Evolutionary conservation across 192 early-diverging fungal species (phyloP).

Genomic region (Oehlia diaphana): DNA sequence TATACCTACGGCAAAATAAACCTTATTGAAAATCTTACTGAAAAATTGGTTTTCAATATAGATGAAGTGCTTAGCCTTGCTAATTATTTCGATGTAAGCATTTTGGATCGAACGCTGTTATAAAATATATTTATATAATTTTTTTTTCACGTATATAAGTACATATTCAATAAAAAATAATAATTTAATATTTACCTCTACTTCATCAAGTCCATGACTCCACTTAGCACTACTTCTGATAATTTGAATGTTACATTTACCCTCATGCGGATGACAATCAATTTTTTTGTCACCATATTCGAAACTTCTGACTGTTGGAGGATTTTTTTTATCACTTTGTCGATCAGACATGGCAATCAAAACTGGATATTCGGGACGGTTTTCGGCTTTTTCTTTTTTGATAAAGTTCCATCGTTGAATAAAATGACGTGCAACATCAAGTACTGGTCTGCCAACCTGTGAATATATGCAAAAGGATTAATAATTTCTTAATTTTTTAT

Average conservation of each 20-base stretch:
- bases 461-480: not conserved
- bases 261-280: conserved; percentile 59
- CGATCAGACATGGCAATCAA: conserved; percentile 73
- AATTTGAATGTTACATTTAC: conserved; percentile 69
- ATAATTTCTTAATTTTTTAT: not conserved
- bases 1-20: not conserved
- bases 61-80: conserved; percentile 79
- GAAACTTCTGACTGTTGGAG: not conserved
- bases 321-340: not conserved
- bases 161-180: not conserved
- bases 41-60: conserved; percentile 98
- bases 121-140: not conserved
- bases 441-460: conserved; percentile 72
- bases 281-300: conserved; percentile 53
- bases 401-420: conserved; percentile 92
- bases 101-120: conserved; percentile 73
- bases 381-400: conserved; percentile 67
- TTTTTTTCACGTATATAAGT: not conserved
- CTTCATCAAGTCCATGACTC: conserved; percentile 64
- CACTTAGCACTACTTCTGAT: conserved; percentile 70
- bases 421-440: conserved; percentile 85
- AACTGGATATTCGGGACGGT: conserved; percentile 60
- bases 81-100: conserved; percentile 78
- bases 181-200: conserved; percentile 37
- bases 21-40: conserved; percentile 43